Conservation (phyloP, 306 rosid species). For the Styphnolobium japonicum region DNA sequence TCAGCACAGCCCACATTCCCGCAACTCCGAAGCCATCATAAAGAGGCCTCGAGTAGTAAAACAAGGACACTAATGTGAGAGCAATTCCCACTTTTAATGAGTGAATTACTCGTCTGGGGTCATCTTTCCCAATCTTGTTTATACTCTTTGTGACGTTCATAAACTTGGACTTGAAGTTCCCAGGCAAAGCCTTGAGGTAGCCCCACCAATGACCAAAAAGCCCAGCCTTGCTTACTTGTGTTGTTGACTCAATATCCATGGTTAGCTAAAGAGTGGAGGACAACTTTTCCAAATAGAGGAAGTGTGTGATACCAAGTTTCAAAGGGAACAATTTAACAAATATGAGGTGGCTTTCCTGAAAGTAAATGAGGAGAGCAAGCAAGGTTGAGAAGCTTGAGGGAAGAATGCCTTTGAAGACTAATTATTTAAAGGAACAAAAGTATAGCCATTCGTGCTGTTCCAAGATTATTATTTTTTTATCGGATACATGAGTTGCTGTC, state of each 20-base stretch:
- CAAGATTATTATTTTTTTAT: constrained; percentile 21
- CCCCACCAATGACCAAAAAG: constrained; percentile 4
- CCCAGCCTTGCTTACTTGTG: constrained; percentile 25
- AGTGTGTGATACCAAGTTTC: neutral
- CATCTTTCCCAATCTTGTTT: constrained; percentile 55
- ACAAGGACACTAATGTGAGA: constrained; percentile 58
- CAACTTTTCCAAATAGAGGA: neutral
- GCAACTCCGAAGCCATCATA: constrained; percentile 54
- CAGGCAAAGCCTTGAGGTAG: constrained; percentile 28
- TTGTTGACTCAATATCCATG: constrained; percentile 55
- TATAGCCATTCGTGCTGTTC: constrained; percentile 7
- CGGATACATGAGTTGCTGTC: constrained; percentile 41
- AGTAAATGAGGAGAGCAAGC: neutral
- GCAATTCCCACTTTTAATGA: constrained; percentile 68
- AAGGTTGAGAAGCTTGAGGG: constrained; percentile 27
- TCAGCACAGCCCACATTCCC: constrained; percentile 68
- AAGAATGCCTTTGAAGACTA: constrained; percentile 23
- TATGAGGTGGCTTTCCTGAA: constrained; percentile 5
- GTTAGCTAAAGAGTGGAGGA: neutral
- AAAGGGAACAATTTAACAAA: neutral
- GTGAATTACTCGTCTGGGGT: constrained; percentile 69
- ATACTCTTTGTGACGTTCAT: constrained; percentile 23
- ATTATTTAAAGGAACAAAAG: constrained; percentile 44
- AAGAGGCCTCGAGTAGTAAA: constrained; percentile 54
- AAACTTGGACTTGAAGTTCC: constrained; percentile 31